These are phyloP conservation scores for Fusarium dimerum DNA, from an alignment of 2,329 filamentous ascomycete species.

Conservation along the genomic window DNA sequence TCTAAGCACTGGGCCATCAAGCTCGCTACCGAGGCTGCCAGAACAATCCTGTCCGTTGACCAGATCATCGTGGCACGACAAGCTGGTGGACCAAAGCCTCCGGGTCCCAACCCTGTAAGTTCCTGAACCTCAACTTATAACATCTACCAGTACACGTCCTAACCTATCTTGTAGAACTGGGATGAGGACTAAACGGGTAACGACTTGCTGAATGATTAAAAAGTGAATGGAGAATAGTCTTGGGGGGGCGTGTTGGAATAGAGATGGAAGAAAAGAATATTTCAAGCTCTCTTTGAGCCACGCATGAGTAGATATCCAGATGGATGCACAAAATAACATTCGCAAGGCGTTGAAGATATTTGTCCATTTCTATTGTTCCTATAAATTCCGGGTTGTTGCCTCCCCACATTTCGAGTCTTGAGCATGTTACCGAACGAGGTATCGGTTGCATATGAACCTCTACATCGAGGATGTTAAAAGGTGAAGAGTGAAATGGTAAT, in stretches of 20 bases:
- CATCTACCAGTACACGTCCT: constrained; percentile 15
- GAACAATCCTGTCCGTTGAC: constrained; percentile 93
- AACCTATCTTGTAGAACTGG: constrained; percentile 54
- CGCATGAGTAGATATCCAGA: constrained; percentile 28
- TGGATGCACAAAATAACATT: constrained; percentile 9
- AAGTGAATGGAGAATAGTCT: constrained; percentile 21
- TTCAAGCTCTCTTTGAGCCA: constrained; percentile 10
- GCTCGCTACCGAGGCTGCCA: constrained; percentile 89
- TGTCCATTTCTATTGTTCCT: neutral
- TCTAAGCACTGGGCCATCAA: constrained; percentile 97
- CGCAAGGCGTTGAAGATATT: constrained; percentile 1
- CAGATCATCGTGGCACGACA: constrained; percentile 99
- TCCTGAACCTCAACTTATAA: neutral
- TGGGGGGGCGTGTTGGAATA: constrained; percentile 8
- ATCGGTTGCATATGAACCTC: too few species aligned
- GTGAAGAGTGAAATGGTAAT: too few species aligned
- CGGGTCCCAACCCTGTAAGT: constrained; percentile 79
- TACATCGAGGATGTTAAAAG: too few species aligned
- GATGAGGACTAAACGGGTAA: constrained; percentile 58
- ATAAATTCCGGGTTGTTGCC: neutral
- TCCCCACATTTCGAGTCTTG: too few species aligned
- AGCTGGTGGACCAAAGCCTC: constrained; percentile 95
- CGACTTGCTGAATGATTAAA: constrained; percentile 11
- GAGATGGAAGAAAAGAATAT: neutral
- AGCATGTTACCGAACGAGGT: too few species aligned